Conservation (phyloP, 768 basidiomycete species). For the Lactarius pseudohatsudake region DNA sequence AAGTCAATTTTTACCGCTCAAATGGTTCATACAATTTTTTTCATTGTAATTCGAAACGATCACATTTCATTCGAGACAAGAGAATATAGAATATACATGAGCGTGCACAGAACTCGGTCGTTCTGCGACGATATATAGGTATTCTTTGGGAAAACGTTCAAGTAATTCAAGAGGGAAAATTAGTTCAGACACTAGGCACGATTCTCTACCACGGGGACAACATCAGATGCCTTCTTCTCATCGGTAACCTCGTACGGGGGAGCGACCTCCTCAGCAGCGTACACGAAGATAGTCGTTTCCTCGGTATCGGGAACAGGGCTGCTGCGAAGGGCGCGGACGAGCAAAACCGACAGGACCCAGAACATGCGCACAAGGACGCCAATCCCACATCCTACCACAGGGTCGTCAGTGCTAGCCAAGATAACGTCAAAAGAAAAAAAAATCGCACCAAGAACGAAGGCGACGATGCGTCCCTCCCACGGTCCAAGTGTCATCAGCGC, state of each 20-base stretch:
- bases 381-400: slow-evolving; percentile 67
- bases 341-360: slow-evolving; percentile 66
- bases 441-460: slow-evolving; percentile 74
- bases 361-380: slow-evolving; percentile 81
- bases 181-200: not conserved
- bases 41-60: not conserved
- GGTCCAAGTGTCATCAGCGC: slow-evolving; percentile 70
- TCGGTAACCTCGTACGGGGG: slow-evolving; percentile 8
- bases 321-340: slow-evolving; percentile 53
- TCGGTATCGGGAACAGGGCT: slow-evolving; percentile 43
- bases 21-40: no score
- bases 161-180: not conserved
- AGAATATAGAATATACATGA: slow-evolving; percentile 6
- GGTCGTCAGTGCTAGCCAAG: not conserved
- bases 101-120: not conserved
- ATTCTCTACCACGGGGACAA: not conserved
- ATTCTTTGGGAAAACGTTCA: not conserved
- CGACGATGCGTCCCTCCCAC: slow-evolving; percentile 81
- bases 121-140: not conserved
- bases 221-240: slow-evolving; percentile 11
- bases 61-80: not conserved
- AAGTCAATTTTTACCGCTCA: not conserved
- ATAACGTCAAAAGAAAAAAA: not conserved
- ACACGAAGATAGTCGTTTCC: slow-evolving; percentile 16
- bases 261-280: slow-evolving; percentile 19